Conservation (phyloP, 257 asterid species). For the Plantago ovata region DNA sequence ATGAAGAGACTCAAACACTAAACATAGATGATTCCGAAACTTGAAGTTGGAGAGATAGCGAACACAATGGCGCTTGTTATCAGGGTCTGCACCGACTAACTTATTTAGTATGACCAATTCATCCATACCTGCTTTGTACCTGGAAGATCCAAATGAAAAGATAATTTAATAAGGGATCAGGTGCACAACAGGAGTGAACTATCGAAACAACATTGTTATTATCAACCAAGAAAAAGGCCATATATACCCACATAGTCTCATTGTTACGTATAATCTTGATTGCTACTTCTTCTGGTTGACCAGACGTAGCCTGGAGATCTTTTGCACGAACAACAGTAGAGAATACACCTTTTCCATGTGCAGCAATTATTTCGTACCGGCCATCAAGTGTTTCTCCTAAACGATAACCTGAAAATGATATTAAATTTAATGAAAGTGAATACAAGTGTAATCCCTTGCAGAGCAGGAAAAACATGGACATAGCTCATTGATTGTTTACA, state of each 20-base stretch:
- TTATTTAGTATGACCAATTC: constrained; percentile 87
- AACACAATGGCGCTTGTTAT: constrained; percentile 93
- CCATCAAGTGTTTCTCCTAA: constrained; percentile 93
- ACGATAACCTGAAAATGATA: constrained; percentile 60
- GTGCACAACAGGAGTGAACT: background rate
- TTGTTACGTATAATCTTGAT: constrained; percentile 89
- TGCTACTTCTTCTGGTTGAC: constrained; percentile 89
- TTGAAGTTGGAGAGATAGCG: constrained; percentile 90
- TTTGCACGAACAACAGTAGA: constrained; percentile 95
- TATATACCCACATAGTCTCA: constrained; percentile 73
- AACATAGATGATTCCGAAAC: constrained; percentile 96
- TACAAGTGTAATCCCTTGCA: too few relatives aligned
- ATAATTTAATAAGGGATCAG: constrained; percentile 1
- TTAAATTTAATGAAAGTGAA: too few relatives aligned
- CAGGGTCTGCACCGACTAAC: constrained; percentile 94
- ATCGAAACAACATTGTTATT: too few relatives aligned
- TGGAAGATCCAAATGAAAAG: constrained; percentile 15
- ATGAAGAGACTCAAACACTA: constrained; percentile 99
- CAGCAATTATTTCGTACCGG: constrained; percentile 89
- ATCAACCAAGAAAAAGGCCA: too few relatives aligned
- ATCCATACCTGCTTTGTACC: constrained; percentile 99
- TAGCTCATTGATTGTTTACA: too few relatives aligned
- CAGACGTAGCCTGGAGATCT: constrained; percentile 79
- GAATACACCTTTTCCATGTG: constrained; percentile 98
- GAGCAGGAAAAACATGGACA: too few relatives aligned